Conservation (phyloP, 202 grass and related monocot species). For the Digitaria exilis region DNA sequence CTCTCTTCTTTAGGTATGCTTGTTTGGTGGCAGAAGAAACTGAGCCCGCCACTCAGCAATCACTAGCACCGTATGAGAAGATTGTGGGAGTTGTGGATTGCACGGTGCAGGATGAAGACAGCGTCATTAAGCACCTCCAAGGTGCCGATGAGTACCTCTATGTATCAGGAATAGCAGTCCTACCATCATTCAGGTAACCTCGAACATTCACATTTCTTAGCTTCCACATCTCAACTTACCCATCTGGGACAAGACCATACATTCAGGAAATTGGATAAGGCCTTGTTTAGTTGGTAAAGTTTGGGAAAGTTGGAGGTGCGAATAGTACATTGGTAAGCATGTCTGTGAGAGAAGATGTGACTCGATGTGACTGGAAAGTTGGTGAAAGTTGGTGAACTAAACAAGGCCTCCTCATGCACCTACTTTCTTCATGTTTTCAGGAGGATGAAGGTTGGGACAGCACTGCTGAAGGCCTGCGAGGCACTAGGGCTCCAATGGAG, state of each 20-base stretch:
- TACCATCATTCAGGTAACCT: constrained; percentile 68
- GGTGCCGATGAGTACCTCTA: constrained; percentile 69
- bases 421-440: constrained; percentile 27
- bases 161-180: constrained; percentile 86
- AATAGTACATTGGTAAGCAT: too few species aligned
- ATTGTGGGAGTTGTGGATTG: constrained; percentile 78
- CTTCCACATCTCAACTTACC: neutral
- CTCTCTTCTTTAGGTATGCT: constrained; percentile 62
- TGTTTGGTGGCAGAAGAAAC: constrained; percentile 85
- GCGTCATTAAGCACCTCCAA: constrained; percentile 60
- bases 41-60: neutral
- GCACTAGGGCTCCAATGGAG: constrained; percentile 61
- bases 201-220: neutral
- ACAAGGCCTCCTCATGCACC: neutral
- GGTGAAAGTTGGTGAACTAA: too few species aligned
- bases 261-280: neutral
- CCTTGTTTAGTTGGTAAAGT: too few species aligned
- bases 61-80: constrained; percentile 41
- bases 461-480: constrained; percentile 77
- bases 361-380: too few species aligned
- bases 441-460: constrained; percentile 81
- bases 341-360: too few species aligned
- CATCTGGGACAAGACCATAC: neutral
- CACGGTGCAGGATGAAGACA: constrained; percentile 66
- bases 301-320: too few species aligned